phyloP scores from a whole-genome alignment of 805 yeast genomes.

The Groenewaldozyma tartarivorans region DNA sequence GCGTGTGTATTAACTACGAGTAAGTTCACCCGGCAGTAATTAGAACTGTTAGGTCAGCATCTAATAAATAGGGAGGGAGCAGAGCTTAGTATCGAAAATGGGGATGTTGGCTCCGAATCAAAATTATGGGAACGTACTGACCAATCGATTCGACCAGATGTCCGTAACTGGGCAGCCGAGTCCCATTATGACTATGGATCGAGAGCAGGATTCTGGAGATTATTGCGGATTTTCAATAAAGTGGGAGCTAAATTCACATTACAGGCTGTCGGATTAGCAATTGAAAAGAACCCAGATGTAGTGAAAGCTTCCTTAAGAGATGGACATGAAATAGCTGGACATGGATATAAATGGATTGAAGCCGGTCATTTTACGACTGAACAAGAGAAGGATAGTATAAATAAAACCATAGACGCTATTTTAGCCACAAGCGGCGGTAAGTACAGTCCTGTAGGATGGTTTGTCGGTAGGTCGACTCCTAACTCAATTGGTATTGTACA shows the following conservation, averaged over 20 bases:
- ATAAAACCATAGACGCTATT: slow-evolving; percentile 23
- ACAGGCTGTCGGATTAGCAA: slow-evolving; percentile 33
- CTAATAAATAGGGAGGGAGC: slow-evolving; percentile 28
- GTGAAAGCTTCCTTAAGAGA: slow-evolving; percentile 29
- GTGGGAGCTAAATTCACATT: slow-evolving; percentile 26
- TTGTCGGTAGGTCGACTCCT: slow-evolving; percentile 28
- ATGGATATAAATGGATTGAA: slow-evolving; percentile 31
- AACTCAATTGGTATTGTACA: slow-evolving; percentile 27
- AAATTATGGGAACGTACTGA: slow-evolving; percentile 17
- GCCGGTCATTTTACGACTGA: slow-evolving; percentile 23
- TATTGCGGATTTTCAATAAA: slow-evolving; percentile 28
- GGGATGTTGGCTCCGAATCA: slow-evolving; percentile 24
- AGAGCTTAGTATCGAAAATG: slow-evolving; percentile 24
- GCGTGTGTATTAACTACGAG: slow-evolving; percentile 28
- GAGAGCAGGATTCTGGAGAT: slow-evolving; percentile 28
- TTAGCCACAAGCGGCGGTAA: slow-evolving; percentile 24
- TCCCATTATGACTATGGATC: slow-evolving; percentile 30
- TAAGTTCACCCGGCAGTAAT: no score
- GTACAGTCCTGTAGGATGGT: slow-evolving; percentile 31
- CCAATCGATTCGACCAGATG: slow-evolving; percentile 3
- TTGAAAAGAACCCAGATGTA: slow-evolving; percentile 28
- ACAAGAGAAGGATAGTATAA: slow-evolving; percentile 27
- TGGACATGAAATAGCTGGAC: slow-evolving; percentile 33
- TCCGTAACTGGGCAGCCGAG: slow-evolving; percentile 21
- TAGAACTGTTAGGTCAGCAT: no score